Evolutionary conservation across 352 stramenopile species (phyloP), one percentile per base, ranked within the genome.

Genomic region (Globisporangium camurandrum): DNA sequence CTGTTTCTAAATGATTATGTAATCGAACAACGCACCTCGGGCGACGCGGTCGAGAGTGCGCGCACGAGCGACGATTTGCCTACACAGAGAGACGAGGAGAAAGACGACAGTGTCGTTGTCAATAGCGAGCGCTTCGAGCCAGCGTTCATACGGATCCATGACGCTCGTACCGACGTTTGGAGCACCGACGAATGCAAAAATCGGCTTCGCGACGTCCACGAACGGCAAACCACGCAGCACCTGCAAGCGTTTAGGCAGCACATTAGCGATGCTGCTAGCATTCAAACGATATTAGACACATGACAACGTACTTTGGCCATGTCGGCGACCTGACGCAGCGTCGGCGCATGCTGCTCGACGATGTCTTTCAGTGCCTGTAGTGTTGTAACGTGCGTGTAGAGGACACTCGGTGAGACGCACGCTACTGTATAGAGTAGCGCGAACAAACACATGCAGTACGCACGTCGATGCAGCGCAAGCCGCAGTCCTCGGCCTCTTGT

Each of bases 21-120:
- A n/a, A n/a, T n/a, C n/a, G n/a, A n/a, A n/a, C 20, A 14, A 9
- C 36, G 23, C 17, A 89, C 82, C 71, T 92, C 75, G 16, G 83
- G 83, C 17, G 81, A 91, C 45, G 80, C 83, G 2, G 80, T 94
- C 6, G 83, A 90, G 27, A 94, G 53, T 12, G 83, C 76, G 11
- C 73, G 68, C 6, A 94, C 83, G 19, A 94, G 57, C 19, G 80
- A 91, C 26, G 83, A 94, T 31, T 94, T 94, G 62, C 83, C 80
- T 88, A 42, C 50, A 46, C 30, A n/a, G 8, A 27, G n/a, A 28
- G 7, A 16, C n/a, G 43, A 16, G 16, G 39, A 31, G 39, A 45
- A 12, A 44, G 38, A 43, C 39, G 19, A 44, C 16, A 16, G n/a
- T 16, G 31, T 37, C 11, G 8, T 10, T 23, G 36, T 12, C 4